Evolutionary conservation across 768 basidiomycete genomes (phyloP).

Genomic region (Chalciporus chontae): DNA sequence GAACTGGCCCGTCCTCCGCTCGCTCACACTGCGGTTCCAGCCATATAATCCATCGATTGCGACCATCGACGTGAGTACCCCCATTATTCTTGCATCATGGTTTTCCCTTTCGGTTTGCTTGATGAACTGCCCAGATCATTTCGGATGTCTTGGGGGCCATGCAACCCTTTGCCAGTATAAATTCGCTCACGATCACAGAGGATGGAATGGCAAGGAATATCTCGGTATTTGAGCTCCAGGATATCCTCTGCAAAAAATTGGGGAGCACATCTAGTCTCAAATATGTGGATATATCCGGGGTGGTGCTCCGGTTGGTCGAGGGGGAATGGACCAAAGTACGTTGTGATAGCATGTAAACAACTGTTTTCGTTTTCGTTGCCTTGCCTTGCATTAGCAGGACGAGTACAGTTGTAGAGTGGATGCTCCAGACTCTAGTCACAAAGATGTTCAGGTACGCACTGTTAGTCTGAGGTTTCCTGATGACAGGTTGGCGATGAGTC

Average conservation of each 20-base stretch:
- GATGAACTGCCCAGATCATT: not conserved
- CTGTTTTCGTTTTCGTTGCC: too few species aligned
- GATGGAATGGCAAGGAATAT: not conserved
- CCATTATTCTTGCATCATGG: too few species aligned
- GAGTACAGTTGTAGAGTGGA: too few species aligned
- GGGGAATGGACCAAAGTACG: slow-evolving; percentile 1
- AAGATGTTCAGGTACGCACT: too few species aligned
- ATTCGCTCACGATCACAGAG: slow-evolving; percentile 1
- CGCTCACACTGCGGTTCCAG: not conserved
- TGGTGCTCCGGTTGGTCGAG: not conserved
- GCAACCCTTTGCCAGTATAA: not conserved
- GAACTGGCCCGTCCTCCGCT: slow-evolving; percentile 5
- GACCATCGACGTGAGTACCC: too few species aligned
- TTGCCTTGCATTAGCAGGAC: too few species aligned
- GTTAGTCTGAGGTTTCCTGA: too few species aligned
- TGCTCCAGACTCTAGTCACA: too few species aligned
- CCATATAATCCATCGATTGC: too few species aligned
- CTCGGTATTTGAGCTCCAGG: not conserved
- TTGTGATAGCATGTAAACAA: not conserved
- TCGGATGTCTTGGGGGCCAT: not conserved
- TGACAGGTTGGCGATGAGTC: too few species aligned
- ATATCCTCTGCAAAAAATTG: slow-evolving; percentile 1
- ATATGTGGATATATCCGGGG: not conserved
- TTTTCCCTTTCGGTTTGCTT: not conserved
- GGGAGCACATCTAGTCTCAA: not conserved